Conservation (phyloP, 2,329 filamentous ascomycete species). For the Penicillium brevicompactum region DNA sequence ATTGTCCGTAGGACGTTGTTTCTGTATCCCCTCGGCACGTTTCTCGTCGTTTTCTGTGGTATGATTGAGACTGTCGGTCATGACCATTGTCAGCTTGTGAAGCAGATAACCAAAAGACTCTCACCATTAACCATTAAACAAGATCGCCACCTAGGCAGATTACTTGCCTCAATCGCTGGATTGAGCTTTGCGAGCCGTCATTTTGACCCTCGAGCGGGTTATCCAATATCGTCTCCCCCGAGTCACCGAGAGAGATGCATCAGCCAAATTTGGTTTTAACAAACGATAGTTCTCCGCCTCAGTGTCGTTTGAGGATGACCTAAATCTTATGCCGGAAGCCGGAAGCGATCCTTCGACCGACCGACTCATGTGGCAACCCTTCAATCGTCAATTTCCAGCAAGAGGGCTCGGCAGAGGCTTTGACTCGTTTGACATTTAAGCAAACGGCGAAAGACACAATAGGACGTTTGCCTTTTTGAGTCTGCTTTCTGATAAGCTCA, state of each 20-base stretch:
- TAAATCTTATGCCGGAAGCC: not conserved
- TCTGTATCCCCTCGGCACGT: not conserved
- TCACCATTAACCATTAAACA: not conserved
- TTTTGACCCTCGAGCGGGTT: not conserved
- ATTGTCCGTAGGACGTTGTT: not conserved
- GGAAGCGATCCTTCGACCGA: not conserved
- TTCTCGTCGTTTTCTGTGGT: not conserved
- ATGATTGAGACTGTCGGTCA: not conserved
- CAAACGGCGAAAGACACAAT: not conserved
- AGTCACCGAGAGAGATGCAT: not conserved
- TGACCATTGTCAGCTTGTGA: not conserved
- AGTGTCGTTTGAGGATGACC: not conserved
- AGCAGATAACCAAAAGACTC: not conserved
- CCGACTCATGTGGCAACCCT: not conserved
- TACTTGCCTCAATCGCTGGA: not conserved
- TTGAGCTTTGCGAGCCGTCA: not conserved
- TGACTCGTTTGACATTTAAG: not conserved
- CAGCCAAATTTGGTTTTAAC: not conserved
- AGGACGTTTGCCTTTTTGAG: not conserved
- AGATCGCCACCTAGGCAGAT: not conserved
- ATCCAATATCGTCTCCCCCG: not conserved
- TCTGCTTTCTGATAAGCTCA: not conserved
- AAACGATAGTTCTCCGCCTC: not conserved
- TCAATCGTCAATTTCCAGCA: not conserved
- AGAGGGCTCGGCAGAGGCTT: not conserved